Evolutionary conservation across 2,329 filamentous ascomycete species (phyloP).

Genomic region (Beauveria caledonica): DNA sequence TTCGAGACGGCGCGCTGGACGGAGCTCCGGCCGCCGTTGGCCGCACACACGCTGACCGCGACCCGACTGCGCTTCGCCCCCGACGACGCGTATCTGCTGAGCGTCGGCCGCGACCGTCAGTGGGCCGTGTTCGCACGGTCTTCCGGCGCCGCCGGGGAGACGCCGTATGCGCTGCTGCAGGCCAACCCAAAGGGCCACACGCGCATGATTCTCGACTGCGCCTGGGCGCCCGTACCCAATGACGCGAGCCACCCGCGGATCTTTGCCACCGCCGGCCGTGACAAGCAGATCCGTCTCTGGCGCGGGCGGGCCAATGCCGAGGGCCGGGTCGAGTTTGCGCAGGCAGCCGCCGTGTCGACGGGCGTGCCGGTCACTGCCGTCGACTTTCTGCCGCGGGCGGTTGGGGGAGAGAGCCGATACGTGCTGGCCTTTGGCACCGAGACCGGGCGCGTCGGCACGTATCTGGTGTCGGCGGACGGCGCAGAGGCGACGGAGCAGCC

Average conservation of each 20-base stretch:
- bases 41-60: constrained; percentile 80
- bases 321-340: constrained; percentile 36
- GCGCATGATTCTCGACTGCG: constrained; percentile 83
- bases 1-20: constrained; percentile 86
- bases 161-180: constrained; percentile 49
- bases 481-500: constrained; percentile 29
- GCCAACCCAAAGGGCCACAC: constrained; percentile 78
- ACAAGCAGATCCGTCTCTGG: constrained; percentile 79
- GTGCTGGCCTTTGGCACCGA: constrained; percentile 53
- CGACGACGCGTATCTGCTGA: constrained; percentile 69
- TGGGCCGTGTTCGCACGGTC: constrained; percentile 69
- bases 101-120: constrained; percentile 83
- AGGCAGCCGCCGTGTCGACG: constrained; percentile 44
- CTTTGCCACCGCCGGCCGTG: constrained; percentile 85
- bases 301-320: constrained; percentile 24
- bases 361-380: constrained; percentile 61
- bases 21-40: constrained; percentile 73
- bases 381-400: constrained; percentile 46
- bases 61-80: constrained; percentile 72
- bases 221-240: constrained; percentile 60
- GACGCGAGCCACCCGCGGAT: constrained; percentile 27
- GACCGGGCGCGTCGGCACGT: constrained; percentile 38
- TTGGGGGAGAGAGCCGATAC: constrained; percentile 19
- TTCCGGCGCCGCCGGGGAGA: constrained; percentile 13
- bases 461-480: constrained; percentile 31